These are phyloP conservation scores for Paspalum vaginatum DNA, from an alignment of 176 grass and related monocot species.

Conservation along the genomic window DNA sequence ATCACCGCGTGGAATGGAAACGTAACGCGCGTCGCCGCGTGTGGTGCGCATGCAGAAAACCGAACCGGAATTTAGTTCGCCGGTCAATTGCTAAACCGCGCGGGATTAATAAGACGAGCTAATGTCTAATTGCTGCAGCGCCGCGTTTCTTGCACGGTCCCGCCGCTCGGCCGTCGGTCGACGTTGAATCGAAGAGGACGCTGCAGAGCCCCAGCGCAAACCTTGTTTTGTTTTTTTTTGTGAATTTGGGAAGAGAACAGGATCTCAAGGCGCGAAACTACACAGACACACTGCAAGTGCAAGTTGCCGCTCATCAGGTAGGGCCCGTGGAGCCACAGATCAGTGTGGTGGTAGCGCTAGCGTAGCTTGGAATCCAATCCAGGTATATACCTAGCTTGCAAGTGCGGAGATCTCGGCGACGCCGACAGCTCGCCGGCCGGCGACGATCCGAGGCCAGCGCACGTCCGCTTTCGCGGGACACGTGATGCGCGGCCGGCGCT, in stretches of 20 bases:
- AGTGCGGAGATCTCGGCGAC: not conserved
- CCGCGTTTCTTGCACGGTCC: not conserved
- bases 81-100: not conserved
- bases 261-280: too few species aligned
- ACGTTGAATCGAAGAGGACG: not conserved
- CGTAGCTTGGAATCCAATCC: constrained; percentile 38
- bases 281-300: not conserved
- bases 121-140: not conserved
- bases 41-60: not conserved
- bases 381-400: constrained; percentile 34
- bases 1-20: too few species aligned
- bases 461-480: not conserved
- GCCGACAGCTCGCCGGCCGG: constrained; percentile 30
- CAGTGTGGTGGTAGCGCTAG: not conserved
- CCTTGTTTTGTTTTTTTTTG: not conserved
- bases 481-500: not conserved
- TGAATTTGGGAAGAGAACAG: too few species aligned
- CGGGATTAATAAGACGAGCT: not conserved
- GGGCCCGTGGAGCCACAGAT: not conserved
- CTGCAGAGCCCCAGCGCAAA: not conserved
- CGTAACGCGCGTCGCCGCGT: too few species aligned
- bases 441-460: not conserved
- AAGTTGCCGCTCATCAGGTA: not conserved
- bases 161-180: not conserved
- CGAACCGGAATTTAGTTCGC: not conserved